phyloP scores from a whole-genome alignment of 139 green algal species.

The Coelastrella sp. region DNA sequence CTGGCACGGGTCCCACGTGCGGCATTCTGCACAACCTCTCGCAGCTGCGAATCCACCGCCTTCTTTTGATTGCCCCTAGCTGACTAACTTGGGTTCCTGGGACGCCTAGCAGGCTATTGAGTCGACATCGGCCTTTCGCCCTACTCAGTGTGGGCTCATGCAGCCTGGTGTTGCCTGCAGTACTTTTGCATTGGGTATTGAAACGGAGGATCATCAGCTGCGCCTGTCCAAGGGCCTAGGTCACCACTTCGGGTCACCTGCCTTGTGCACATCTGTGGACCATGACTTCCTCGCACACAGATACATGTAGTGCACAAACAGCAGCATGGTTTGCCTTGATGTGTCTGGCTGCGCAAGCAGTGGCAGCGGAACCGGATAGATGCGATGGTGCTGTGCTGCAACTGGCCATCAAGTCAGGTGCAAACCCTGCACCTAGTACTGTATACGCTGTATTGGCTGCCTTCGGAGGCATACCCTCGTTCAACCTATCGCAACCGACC shows the following conservation, averaged over 20 bases:
- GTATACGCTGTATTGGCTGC: constrained; percentile 43
- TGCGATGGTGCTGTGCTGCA: constrained; percentile 36
- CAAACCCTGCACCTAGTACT: constrained; percentile 20
- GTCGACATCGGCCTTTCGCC: too few relatives aligned
- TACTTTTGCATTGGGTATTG: background rate
- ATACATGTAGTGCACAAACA: constrained; percentile 10
- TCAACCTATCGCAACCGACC: background rate
- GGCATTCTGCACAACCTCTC: too few relatives aligned
- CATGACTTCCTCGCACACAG: background rate
- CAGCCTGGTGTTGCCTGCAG: background rate
- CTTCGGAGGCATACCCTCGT: constrained; percentile 43
- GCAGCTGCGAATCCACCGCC: too few relatives aligned
- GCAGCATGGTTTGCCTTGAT: constrained; percentile 14
- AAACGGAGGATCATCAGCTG: too few relatives aligned
- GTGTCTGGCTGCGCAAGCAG: constrained; percentile 25
- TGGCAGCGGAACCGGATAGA: constrained; percentile 3
- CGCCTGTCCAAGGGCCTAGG: too few relatives aligned
- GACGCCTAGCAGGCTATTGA: too few relatives aligned
- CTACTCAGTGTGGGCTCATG: too few relatives aligned
- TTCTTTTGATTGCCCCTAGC: too few relatives aligned
- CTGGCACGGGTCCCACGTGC: too few relatives aligned
- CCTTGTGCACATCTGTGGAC: background rate
- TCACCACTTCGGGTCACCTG: background rate
- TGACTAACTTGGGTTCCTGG: too few relatives aligned
- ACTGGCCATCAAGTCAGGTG: background rate